A percentile compares a stretch with the other conserved stretches of the same genome.
Evolutionary conservation across 495 filamentous ascomycete species (phyloP).

Genomic region (Hypoxylon lienhwacheense): DNA sequence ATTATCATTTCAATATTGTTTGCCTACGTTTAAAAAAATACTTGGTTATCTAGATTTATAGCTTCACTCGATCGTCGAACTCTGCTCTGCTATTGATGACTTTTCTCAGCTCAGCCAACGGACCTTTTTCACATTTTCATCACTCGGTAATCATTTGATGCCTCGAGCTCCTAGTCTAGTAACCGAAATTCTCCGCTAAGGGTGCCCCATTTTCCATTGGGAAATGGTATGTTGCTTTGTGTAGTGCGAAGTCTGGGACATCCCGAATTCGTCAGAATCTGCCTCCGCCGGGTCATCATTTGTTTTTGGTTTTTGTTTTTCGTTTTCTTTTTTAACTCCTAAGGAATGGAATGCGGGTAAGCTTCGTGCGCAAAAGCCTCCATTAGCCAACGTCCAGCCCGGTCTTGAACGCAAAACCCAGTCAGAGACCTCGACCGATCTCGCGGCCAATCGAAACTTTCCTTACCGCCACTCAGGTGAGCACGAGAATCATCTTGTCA

Average conservation of each 20-base stretch:
- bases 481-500: constrained; percentile 1
- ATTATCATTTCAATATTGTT: constrained; percentile 8
- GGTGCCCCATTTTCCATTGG: constrained; percentile 21
- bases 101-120: not conserved
- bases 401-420: constrained; percentile 1
- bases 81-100: not conserved
- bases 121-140: constrained; percentile 5
- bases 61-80: not conserved
- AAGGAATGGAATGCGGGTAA: constrained; percentile 16
- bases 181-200: constrained; percentile 24
- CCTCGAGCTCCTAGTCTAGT: constrained; percentile 18
- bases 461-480: constrained; percentile 1
- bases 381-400: constrained; percentile 5
- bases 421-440: constrained; percentile 10
- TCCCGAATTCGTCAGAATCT: constrained; percentile 29
- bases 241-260: constrained; percentile 22
- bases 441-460: constrained; percentile 7
- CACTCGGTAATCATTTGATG: constrained; percentile 9
- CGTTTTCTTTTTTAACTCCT: no score
- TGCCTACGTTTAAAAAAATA: not conserved
- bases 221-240: constrained; percentile 18
- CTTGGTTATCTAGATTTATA: not conserved
- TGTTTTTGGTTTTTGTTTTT: no score
- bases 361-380: constrained; percentile 22
- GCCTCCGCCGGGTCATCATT: constrained; percentile 15